phyloP scores from a whole-genome alignment of 441 rosid genomes.

The Euphorbia schlechtendalii region DNA sequence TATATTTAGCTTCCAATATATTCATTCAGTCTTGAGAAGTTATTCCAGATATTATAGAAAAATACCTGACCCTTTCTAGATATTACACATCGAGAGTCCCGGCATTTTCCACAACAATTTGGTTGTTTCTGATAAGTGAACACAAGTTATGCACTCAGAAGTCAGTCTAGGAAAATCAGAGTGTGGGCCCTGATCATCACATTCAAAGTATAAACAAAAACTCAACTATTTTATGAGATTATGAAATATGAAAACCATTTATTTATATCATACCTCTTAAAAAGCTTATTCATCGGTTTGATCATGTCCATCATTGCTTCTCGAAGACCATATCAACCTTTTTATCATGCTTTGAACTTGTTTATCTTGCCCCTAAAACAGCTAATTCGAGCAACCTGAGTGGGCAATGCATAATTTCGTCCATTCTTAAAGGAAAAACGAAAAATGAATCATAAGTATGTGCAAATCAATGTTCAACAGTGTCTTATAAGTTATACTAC shows the following conservation, averaged over 20 bases:
- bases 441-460: background rate
- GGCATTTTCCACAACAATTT: conserved; percentile 85
- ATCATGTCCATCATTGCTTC: conserved; percentile 37
- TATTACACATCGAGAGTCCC: conserved; percentile 97
- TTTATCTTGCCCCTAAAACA: conserved; percentile 72
- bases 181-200: conserved; percentile 68
- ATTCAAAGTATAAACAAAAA: background rate
- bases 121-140: conserved; percentile 57
- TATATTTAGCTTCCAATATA: too few relatives aligned
- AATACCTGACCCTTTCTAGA: conserved; percentile 91
- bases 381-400: conserved; percentile 95
- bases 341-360: conserved; percentile 91
- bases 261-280: too few relatives aligned
- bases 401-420: conserved; percentile 98
- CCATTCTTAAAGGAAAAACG: conserved; percentile 68
- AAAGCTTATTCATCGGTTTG: conserved; percentile 61
- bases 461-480: background rate
- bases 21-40: too few relatives aligned
- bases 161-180: conserved; percentile 82
- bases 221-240: background rate
- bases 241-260: too few relatives aligned
- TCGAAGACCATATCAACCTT: conserved; percentile 93
- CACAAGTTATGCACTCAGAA: conserved; percentile 89
- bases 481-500: too few relatives aligned
- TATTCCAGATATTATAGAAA: too few relatives aligned